Base-by-base conservation (phyloP, 148 eudicot genomes). In the Agrostemma githago region DNA sequence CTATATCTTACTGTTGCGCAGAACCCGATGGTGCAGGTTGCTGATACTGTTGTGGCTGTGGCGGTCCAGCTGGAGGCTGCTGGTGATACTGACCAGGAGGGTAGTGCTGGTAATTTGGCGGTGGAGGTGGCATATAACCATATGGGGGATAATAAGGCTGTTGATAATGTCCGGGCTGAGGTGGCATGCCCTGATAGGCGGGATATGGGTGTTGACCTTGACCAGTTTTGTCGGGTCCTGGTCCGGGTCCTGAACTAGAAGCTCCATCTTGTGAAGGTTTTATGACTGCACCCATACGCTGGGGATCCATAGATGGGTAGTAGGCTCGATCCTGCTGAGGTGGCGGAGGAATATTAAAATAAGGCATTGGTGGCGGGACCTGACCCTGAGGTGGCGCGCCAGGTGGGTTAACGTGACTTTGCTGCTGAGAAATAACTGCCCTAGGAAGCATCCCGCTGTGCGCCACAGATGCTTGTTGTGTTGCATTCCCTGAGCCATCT, bases 301-400 rank as follows among this genome's bases (percentile, higher is more conserved):
- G 96, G 6, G 97, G 99, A 72, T 95, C 99, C 99, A 95, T 95
- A 0, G 97, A 95, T 6, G 99, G 99, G 81, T 95, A 95, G 63
- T 61, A 83, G 3, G 91, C 70, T 68, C 94, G 82, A 8, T 85
- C 93, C 60, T 84, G 98, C 82, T 87, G 96, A 61, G 89, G 83
- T 4, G 84, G 87, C 2, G 92, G 88, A 17, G 96, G 99, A 39
- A 91, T 89, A 62, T 90, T 92, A 74, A 89, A 92, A 71, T 89
- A 95, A 14, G 86, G 86, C 87, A 83, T 79, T n/a, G 82, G 86
- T 38, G 86, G 85, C 0, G 80, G 85, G 15, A 85, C 79, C 62
- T 83, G 96, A 51, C 84, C 88, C 79, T 82, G 86, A 6, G 17
- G 19, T 16, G 17, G 38, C 16, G 88, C 63, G 17, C 97, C 96